Evolutionary conservation across 768 basidiomycete species (phyloP).

Genomic region (Termitomyces titanicus): DNA sequence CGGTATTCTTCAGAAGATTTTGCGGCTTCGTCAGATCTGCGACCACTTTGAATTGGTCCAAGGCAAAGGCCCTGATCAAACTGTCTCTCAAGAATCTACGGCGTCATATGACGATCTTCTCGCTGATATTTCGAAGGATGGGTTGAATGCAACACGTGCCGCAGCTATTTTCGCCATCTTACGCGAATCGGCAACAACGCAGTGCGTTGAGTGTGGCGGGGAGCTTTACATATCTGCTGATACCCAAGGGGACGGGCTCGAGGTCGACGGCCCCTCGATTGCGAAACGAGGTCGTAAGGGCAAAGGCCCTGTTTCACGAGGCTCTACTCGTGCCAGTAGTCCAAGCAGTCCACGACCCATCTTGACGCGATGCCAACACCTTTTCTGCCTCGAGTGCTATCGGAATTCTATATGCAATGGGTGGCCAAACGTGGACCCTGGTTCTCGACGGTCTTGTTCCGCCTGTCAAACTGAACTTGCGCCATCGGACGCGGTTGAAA

Average conservation of each 20-base stretch:
- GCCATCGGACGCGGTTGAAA: constrained; percentile 77
- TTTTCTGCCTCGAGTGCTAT: constrained; percentile 89
- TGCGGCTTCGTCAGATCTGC: constrained; percentile 96
- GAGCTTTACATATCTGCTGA: constrained; percentile 64
- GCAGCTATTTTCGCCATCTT: constrained; percentile 81
- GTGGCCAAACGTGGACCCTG: constrained; percentile 70
- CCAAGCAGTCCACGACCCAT: constrained; percentile 63
- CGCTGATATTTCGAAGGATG: constrained; percentile 71
- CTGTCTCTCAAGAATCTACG: constrained; percentile 40
- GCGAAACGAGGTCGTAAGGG: constrained; percentile 45
- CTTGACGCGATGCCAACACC: constrained; percentile 90
- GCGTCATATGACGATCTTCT: constrained; percentile 78
- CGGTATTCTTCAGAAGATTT: constrained; percentile 92
- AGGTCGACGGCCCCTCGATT: constrained; percentile 45
- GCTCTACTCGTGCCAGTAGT: constrained; percentile 70
- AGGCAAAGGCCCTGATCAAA: constrained; percentile 51
- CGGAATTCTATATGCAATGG: constrained; percentile 70
- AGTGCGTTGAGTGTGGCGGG: constrained; percentile 83
- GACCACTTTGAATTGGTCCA: constrained; percentile 91
- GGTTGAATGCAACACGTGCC: constrained; percentile 72
- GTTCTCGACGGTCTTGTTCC: constrained; percentile 63
- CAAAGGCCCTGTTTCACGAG: constrained; percentile 57
- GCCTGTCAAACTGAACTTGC: constrained; percentile 70
- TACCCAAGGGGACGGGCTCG: constrained; percentile 43
- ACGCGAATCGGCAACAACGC: constrained; percentile 82